These are phyloP conservation scores for Candida arabinofermentans DNA, from an alignment of 805 yeast species.

Conservation along the genomic window DNA sequence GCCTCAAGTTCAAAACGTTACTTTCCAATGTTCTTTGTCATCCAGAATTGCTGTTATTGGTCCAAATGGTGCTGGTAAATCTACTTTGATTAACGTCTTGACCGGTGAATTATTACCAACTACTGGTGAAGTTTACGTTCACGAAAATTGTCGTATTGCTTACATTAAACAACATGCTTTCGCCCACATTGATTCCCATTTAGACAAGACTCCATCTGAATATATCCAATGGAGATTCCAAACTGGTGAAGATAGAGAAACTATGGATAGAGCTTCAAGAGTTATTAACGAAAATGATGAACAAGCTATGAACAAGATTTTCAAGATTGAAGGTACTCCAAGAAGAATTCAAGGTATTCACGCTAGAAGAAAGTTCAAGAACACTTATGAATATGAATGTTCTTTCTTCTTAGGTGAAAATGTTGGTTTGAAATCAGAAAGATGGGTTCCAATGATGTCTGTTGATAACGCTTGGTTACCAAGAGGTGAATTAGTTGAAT, in stretches of 20 bases:
- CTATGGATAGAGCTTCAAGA: conserved; percentile 99
- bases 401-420: conserved; percentile 97
- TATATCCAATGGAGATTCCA: conserved; percentile 99
- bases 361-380: conserved; percentile 99
- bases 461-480: conserved; percentile 99
- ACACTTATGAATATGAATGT: conserved; percentile 99
- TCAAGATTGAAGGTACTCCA: conserved; percentile 97
- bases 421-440: conserved; percentile 97
- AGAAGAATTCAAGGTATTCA: conserved; percentile 94
- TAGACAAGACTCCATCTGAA: conserved; percentile 99
- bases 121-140: conserved; percentile 97
- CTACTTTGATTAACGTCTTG: conserved; percentile 96
- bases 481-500: conserved; percentile 96
- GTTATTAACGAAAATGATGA: conserved; percentile 96
- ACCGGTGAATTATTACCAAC: conserved; percentile 99
- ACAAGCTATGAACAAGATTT: conserved; percentile 98
- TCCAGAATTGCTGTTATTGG: conserved; percentile 99
- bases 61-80: conserved; percentile 99
- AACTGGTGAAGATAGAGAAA: conserved; percentile 99
- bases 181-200: conserved; percentile 97
- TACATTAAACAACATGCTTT: conserved; percentile 99
- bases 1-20: conserved; percentile 88
- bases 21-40: conserved; percentile 98
- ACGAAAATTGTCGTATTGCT: conserved; percentile 99
- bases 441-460: conserved; percentile 99